Percentiles rank a stretch among this genome's conserved stretches.
These are phyloP conservation scores for Ampelomyces quisqualis DNA, from an alignment of 2,329 filamentous ascomycete genomes.

Conservation along the genomic window DNA sequence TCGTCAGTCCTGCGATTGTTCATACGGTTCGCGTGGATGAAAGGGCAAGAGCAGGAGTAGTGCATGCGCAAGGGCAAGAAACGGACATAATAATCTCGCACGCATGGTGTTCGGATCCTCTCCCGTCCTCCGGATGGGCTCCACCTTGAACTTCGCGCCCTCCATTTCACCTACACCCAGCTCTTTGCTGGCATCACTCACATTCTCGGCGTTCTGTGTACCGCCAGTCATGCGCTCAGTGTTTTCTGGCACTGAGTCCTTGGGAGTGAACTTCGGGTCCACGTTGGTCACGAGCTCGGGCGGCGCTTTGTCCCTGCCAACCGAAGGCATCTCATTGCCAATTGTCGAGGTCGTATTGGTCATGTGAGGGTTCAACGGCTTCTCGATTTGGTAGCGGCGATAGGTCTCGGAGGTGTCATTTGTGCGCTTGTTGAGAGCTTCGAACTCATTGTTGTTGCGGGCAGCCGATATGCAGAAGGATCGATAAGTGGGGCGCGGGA, in stretches of 20 bases:
- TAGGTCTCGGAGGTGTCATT: constrained; percentile 57
- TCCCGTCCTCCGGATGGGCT: constrained; percentile 80
- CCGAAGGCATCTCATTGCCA: constrained; percentile 61
- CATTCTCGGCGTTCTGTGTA: constrained; percentile 53
- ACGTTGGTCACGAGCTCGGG: constrained; percentile 62
- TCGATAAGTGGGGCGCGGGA: constrained; percentile 36
- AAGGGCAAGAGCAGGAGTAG: background rate
- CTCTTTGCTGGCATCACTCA: constrained; percentile 30
- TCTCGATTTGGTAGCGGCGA: constrained; percentile 58
- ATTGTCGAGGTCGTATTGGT: constrained; percentile 66
- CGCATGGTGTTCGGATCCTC: constrained; percentile 86
- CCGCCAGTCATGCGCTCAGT: constrained; percentile 67
- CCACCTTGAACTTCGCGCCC: constrained; percentile 71
- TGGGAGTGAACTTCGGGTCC: constrained; percentile 58
- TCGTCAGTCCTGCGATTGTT: constrained; percentile 10
- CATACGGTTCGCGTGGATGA: background rate
- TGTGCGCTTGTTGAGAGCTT: constrained; percentile 51
- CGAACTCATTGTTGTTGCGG: constrained; percentile 42
- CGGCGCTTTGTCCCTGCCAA: constrained; percentile 58
- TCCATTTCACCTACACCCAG: constrained; percentile 37
- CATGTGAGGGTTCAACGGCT: constrained; percentile 61
- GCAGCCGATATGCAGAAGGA: constrained; percentile 44
- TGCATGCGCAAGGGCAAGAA: constrained; percentile 15
- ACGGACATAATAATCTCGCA: constrained; percentile 74
- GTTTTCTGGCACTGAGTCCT: constrained; percentile 62